Base-by-base conservation (phyloP, 441 rosid genomes). In the Erodium texanum region DNA sequence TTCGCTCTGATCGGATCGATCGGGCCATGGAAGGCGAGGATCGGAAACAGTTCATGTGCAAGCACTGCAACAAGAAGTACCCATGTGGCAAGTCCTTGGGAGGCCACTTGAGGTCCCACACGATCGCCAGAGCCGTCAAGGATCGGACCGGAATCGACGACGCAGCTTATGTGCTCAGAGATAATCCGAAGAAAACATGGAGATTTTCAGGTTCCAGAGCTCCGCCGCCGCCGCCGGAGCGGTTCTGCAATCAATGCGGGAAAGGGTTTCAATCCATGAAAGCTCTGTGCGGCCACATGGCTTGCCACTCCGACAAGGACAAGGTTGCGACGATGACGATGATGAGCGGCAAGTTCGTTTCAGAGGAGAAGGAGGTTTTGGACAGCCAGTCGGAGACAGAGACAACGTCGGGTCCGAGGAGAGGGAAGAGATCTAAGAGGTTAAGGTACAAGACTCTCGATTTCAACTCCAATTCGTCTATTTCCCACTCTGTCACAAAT, bases 51-150 rank as follows among this genome's bases (percentile, higher is more conserved):
- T 82, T 77, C 70, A 77, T 83, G 22, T 93, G 98, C 82, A 90
- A 77, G 82, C 86, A 64, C 68, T 89, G 98, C 79, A 52, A 73
- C 79, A 90, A 89, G 81, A 78, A 77, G 70, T 90, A 76, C 65
- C 89, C 91, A 14, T 86, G 90, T 77, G 98, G 96, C 34, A 93
- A 87, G 82, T 84, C 96, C 66, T 80, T 90, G 14, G 97, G 98
- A 16, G 96, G 97, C 69, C 98, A 93, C 74, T 84, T 90, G 65
- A 86, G 93, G 78, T 87, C 87, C 74, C 98, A 93, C 34, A 29
- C 34, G 34, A 29, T 29, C 34, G 34, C 34, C 58, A 76, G 78
- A 71, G 10, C 22, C 61, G 61, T 5, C 22, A 18, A 20, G 20
- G 59, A 18, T 10, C 45, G 45, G 14, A 7, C 45, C 45, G 45